Conservation (phyloP, 371 early-diverging fungal species). For the Synchytrium microbalum region DNA sequence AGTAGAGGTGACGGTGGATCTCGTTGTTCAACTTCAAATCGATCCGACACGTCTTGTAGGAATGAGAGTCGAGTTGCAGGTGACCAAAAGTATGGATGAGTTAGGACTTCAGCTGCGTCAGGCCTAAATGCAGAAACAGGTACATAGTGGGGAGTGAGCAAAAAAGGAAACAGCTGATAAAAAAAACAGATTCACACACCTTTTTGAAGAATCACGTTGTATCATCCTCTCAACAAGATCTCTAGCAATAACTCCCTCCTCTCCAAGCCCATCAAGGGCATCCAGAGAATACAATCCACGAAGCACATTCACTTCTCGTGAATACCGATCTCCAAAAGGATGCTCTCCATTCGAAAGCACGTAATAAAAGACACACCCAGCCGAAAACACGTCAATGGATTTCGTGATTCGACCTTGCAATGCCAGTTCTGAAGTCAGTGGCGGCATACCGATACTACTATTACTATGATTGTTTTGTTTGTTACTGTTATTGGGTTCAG, state of each 20-base stretch:
- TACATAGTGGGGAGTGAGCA: too few relatives aligned
- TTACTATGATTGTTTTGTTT: too few relatives aligned
- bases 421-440: background rate
- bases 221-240: slow-evolving; percentile 90
- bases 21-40: slow-evolving; percentile 79
- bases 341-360: slow-evolving; percentile 82
- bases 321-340: slow-evolving; percentile 88
- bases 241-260: slow-evolving; percentile 71
- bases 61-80: slow-evolving; percentile 73
- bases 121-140: slow-evolving; percentile 44
- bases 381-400: slow-evolving; percentile 90
- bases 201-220: slow-evolving; percentile 57
- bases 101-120: slow-evolving; percentile 59
- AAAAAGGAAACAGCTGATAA: too few relatives aligned
- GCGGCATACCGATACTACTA: too few relatives aligned
- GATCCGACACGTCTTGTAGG: slow-evolving; percentile 89
- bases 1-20: slow-evolving; percentile 57
- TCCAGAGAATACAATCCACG: slow-evolving; percentile 59
- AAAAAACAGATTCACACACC: slow-evolving; percentile 27
- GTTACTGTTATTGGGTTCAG: slow-evolving; percentile 2
- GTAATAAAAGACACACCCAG: slow-evolving; percentile 92
- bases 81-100: slow-evolving; percentile 94
- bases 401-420: slow-evolving; percentile 62
- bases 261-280: slow-evolving; percentile 58
- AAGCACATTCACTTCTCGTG: slow-evolving; percentile 80